Percentiles rank a stretch among this genome's conserved stretches.
Evolutionary conservation across 148 eudicot genomes (phyloP).

Genomic region (Simmondsia chinensis): DNA sequence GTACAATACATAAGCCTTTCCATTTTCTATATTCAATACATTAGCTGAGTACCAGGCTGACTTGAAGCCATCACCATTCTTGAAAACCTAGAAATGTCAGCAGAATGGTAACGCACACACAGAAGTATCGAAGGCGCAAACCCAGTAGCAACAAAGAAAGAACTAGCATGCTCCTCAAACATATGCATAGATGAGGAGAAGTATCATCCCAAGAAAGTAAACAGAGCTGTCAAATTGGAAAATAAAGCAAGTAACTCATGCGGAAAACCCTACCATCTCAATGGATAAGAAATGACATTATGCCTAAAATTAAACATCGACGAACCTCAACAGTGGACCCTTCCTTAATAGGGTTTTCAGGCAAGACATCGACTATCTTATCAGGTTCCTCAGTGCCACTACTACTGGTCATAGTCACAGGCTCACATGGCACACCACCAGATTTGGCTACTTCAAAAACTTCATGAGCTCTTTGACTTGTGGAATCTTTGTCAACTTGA

Average conservation of each 20-base stretch:
- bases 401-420: slow-evolving; percentile 17
- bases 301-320: too few relatives aligned
- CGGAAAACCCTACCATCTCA: too few relatives aligned
- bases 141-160: not conserved
- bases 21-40: slow-evolving; percentile 48
- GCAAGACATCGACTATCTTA: slow-evolving; percentile 3
- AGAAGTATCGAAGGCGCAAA: not conserved
- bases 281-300: too few relatives aligned
- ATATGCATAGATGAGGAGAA: too few relatives aligned
- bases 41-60: slow-evolving; percentile 80
- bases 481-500: slow-evolving; percentile 19
- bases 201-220: too few relatives aligned
- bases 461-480: slow-evolving; percentile 12
- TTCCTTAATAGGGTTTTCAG: slow-evolving; percentile 39
- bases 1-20: slow-evolving; percentile 64
- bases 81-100: slow-evolving; percentile 49
- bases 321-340: slow-evolving; percentile 77
- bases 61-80: slow-evolving; percentile 34
- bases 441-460: slow-evolving; percentile 26
- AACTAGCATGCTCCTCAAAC: too few relatives aligned
- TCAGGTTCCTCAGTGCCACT: slow-evolving; percentile 19
- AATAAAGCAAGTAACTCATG: too few relatives aligned
- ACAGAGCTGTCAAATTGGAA: too few relatives aligned
- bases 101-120: not conserved
- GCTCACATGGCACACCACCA: slow-evolving; percentile 20